Evolutionary conservation across 176 grass and related monocot genomes (phyloP), one percentile per base, ranked within the genome.

Genomic region (Stipa capillata): DNA sequence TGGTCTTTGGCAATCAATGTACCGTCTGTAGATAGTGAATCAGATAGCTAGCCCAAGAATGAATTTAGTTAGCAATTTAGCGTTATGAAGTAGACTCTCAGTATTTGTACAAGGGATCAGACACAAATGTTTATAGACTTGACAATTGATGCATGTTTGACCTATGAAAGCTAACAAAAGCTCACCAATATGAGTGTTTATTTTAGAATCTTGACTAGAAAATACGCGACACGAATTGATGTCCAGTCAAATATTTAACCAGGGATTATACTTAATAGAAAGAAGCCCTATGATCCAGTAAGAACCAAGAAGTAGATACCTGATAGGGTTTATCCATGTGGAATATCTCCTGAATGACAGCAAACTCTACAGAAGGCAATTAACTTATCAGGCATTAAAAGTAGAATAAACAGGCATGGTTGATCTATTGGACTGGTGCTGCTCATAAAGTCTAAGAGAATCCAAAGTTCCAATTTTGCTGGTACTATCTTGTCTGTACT

Each of bases 281-380:
- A 63, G 44, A 29, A 40, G 31, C n/a, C n/a, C n/a, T 78, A 76
- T 6, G 69, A 45, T n/a, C n/a, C n/a, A 87, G 14, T 69, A 70
- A 48, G 2, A 85, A 82, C 42, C 71, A 70, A 56, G 5, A 78
- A 83, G 72, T 73, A 73, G 14, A 49, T 92, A 98, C 95, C 95
- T 98, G 82, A 94, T 85, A 45, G 92, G 92, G 81, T 98, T 98
- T 89, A 98, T 98, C 92, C 92, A 98, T 80, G 87, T 81, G 6
- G 92, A 98, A 72, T 87, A 94, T 86, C 80, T 91, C 81, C 95
- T 91, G 53, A 98, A 94, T 18, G 92, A 98, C 59, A 98, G 71
- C 84, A 94, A 90, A 57, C 80, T 94, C 95, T 98, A 88, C 70
- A 94, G 28, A 60, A 71, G 76, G 35, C 8, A 69, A 82, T 13